Evolutionary conservation across 2,329 filamentous ascomycete genomes (phyloP).

Genomic region (Fusarium metavorans): DNA sequence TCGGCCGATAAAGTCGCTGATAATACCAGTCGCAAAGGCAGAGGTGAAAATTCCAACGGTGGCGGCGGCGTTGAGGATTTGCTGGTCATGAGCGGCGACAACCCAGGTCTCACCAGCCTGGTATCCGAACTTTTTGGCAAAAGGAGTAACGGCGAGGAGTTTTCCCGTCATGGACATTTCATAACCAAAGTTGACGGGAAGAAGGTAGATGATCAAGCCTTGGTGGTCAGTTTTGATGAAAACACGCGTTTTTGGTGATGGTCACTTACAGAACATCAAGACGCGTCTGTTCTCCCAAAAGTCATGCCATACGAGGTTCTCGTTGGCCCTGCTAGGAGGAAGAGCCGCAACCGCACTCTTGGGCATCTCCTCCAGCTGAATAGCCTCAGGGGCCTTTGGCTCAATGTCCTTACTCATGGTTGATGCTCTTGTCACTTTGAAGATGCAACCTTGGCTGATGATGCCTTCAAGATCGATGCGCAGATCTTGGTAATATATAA

Average conservation of each 20-base stretch:
- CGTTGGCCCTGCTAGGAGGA: conserved; percentile 10
- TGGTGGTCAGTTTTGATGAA: neutral
- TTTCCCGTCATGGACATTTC: conserved; percentile 47
- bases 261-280: conserved; percentile 32
- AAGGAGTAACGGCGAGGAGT: conserved; percentile 45
- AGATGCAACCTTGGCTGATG: neutral
- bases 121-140: conserved; percentile 43
- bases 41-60: conserved; percentile 47
- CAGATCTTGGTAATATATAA: neutral
- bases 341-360: conserved; percentile 5
- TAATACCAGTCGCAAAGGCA: conserved; percentile 44
- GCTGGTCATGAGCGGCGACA: conserved; percentile 44
- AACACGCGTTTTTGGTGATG: neutral
- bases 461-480: neutral
- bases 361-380: conserved; percentile 1
- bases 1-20: conserved; percentile 44
- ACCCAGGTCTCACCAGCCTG: conserved; percentile 27
- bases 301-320: conserved; percentile 22
- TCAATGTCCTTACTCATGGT: neutral
- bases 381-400: neutral
- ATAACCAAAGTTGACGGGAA: conserved; percentile 49
- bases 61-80: conserved; percentile 47
- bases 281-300: conserved; percentile 38
- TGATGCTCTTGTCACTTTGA: neutral
- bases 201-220: conserved; percentile 46